These are phyloP conservation scores for Lactifluus volemus DNA, from an alignment of 768 basidiomycete genomes.

Conservation along the genomic window DNA sequence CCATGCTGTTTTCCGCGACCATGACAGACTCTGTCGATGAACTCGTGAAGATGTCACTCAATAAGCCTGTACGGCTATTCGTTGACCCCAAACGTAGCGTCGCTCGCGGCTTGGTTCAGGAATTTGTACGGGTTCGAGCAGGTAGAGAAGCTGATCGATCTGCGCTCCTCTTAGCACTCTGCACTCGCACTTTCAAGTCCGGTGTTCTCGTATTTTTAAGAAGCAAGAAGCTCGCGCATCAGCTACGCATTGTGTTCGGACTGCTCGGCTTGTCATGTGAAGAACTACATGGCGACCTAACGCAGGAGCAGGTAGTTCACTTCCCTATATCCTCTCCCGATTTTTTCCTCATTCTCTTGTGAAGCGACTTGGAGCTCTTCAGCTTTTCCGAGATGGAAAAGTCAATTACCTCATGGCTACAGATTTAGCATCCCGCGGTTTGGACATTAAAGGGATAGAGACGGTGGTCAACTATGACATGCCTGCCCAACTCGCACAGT, in stretches of 20 bases:
- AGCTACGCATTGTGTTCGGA: conserved; percentile 90
- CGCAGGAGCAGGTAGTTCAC: conserved; percentile 79
- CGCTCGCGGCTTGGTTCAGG: conserved; percentile 81
- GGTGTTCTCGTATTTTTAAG: conserved; percentile 89
- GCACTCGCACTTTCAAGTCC: conserved; percentile 78
- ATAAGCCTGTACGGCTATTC: conserved; percentile 89
- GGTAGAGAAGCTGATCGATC: conserved; percentile 71
- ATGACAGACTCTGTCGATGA: conserved; percentile 97
- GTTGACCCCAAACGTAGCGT: conserved; percentile 90
- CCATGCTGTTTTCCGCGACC: conserved; percentile 98
- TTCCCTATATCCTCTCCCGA: conserved; percentile 1
- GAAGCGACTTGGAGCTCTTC: conserved; percentile 79
- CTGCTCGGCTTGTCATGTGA: conserved; percentile 83
- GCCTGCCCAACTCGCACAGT: conserved; percentile 88
- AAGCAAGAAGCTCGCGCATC: conserved; percentile 95
- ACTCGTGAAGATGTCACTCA: conserved; percentile 84
- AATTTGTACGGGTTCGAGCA: conserved; percentile 87
- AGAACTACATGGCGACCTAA: conserved; percentile 91
- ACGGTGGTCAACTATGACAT: conserved; percentile 99
- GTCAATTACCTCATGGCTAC: conserved; percentile 96
- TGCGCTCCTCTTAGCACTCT: conserved; percentile 69
- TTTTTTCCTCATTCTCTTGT: neutral
- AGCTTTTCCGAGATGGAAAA: conserved; percentile 76
- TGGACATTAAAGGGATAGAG: conserved; percentile 96
- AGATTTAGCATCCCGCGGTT: conserved; percentile 88